Conservation (phyloP, 2,329 filamentous ascomycete genomes). For the Exophiala phaeomuriformis region DNA sequence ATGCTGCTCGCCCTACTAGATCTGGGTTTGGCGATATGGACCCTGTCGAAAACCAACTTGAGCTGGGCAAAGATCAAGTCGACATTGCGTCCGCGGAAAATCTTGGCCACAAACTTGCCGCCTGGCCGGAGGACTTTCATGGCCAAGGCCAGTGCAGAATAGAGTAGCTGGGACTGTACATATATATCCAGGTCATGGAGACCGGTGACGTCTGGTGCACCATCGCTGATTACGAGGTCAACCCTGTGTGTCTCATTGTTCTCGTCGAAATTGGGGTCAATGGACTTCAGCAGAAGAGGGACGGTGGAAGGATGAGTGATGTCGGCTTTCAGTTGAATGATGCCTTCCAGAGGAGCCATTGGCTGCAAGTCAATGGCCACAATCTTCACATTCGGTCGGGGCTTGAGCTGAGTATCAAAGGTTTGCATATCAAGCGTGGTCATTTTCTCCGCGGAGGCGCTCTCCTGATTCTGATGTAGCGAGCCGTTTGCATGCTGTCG, state of each 20-base stretch:
- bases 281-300: conserved; percentile 73
- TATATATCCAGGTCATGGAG: conserved; percentile 98
- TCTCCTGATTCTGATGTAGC: conserved; percentile 41
- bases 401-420: conserved; percentile 34
- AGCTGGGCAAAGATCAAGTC: conserved; percentile 91
- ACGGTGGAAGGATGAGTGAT: conserved; percentile 97
- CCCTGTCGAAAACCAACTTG: conserved; percentile 78
- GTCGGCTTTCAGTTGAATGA: conserved; percentile 85
- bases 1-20: conserved; percentile 94
- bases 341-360: conserved; percentile 87
- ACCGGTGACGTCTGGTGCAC: conserved; percentile 91
- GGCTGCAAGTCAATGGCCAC: conserved; percentile 94
- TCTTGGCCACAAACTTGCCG: conserved; percentile 96
- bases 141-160: conserved; percentile 86
- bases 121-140: conserved; percentile 87
- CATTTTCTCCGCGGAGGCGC: conserved; percentile 21
- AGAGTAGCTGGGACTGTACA: conserved; percentile 90
- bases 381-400: conserved; percentile 74
- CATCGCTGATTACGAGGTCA: conserved; percentile 90
- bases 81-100: conserved; percentile 91
- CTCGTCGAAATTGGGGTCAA: conserved; percentile 59
- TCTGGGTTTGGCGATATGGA: conserved; percentile 86
- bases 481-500: conserved; percentile 40
- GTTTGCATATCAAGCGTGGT: conserved; percentile 28
- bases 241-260: conserved; percentile 57